These are phyloP conservation scores for Phytopythium sindhum DNA, from an alignment of 352 stramenopile species.

Conservation along the genomic window DNA sequence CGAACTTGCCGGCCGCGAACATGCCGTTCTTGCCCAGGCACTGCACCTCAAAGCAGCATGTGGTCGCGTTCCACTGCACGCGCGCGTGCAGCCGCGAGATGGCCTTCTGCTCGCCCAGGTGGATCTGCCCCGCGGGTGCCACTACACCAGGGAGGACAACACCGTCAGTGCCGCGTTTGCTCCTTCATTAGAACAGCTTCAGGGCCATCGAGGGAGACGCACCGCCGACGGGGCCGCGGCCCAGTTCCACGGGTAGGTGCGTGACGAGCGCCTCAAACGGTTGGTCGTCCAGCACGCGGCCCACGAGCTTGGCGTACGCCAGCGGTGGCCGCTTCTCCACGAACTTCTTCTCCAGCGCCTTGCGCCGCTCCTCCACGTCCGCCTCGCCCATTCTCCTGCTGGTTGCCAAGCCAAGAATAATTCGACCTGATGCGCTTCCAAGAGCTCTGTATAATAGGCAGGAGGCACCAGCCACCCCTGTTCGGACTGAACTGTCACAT, in stretches of 20 bases:
- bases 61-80: constrained; percentile 74
- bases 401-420: neutral
- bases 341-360: constrained; percentile 77
- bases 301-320: constrained; percentile 75
- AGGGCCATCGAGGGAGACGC: neutral
- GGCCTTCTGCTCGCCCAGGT: constrained; percentile 77
- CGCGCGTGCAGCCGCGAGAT: constrained; percentile 73
- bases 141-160: constrained; percentile 12
- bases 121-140: constrained; percentile 42
- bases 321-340: constrained; percentile 70
- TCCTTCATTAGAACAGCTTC: neutral
- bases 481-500: neutral
- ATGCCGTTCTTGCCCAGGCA: constrained; percentile 84
- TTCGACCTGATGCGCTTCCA: no score
- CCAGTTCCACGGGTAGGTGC: constrained; percentile 69
- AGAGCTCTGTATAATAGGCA: no score
- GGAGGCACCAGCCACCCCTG: neutral
- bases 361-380: constrained; percentile 61
- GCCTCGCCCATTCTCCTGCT: constrained; percentile 8
- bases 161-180: neutral
- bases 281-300: constrained; percentile 52
- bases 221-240: constrained; percentile 49
- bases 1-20: constrained; percentile 61
- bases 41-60: constrained; percentile 72
- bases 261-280: constrained; percentile 78